Evolutionary conservation across 257 asterid genomes (phyloP), one percentile per base, ranked within the genome.

Genomic region (Jacaranda copaia): DNA sequence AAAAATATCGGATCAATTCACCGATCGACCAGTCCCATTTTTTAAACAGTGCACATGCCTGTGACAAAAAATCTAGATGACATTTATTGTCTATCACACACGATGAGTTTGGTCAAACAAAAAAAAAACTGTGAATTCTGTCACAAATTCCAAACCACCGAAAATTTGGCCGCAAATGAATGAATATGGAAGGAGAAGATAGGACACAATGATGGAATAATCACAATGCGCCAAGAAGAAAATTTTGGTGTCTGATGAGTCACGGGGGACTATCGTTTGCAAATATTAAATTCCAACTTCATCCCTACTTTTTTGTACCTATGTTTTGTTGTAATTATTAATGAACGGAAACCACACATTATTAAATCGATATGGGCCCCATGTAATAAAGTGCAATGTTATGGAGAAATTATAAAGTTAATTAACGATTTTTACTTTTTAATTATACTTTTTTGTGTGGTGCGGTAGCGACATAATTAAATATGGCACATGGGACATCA

Each of bases 151-250:
- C 13, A 15, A 3, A 16, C 3, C 4, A 35, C 35, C 7, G 13
- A 46, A 69, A 35, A 20, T 11, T 32, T 51, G 36, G 16, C 56
- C 19, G 53, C 52, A 10, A 8, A 71, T 43, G 56, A 40, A 56
- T 57, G 38, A 25, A 57, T 49, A 48, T 52, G 58, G 52, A 39
- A 39, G 62, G 36, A 5, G 49, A 25, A 25, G 32, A 25, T 14
- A 13, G 20, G 51, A 66, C 79, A 42, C 12, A 79, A 64, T 79
- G 70, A 72, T 79, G 82, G 46, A 5, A 58, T 59, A 5, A 58
- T 59, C 49, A 66, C 56, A 3, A 77, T 18, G 46, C 36, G 77
- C 36, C 58, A 77, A 69, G 32, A 13, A 49, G 16, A 42, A 58
- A 56, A 32, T 35, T 8, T 32, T 45, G 62, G 35, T 12, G 0